Conservation (phyloP, 2,329 filamentous ascomycete genomes). For the Hymenoscyphus repandus region DNA sequence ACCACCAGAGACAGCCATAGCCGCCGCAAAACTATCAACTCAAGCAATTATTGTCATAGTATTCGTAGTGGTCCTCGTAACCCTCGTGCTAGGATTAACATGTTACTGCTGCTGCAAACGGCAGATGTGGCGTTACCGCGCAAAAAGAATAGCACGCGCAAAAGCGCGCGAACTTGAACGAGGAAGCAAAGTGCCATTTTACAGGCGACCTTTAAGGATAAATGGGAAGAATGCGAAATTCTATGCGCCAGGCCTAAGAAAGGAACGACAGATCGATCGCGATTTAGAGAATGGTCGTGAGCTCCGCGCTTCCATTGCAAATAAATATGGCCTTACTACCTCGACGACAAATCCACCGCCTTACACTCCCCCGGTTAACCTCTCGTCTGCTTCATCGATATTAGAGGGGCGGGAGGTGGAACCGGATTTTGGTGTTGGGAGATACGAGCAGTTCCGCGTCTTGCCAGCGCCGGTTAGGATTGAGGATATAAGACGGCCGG, state of each 20-base stretch:
- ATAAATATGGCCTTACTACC: no score
- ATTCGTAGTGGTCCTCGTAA: neutral
- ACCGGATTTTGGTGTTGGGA: no score
- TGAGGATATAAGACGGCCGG: neutral
- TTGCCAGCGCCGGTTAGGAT: no score
- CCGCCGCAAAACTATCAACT: neutral
- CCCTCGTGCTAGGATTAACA: neutral
- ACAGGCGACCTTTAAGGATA: neutral
- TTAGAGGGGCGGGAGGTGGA: no score
- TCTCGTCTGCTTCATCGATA: no score
- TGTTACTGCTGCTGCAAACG: constrained; percentile 7
- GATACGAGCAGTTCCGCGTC: no score
- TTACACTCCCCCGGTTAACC: no score
- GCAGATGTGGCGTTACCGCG: neutral
- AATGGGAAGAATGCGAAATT: constrained; percentile 6
- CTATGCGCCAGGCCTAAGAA: constrained; percentile 3
- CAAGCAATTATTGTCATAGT: constrained; percentile 1
- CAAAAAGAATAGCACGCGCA: neutral
- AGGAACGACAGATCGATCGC: neutral
- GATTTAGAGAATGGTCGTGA: neutral
- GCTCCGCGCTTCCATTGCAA: no score
- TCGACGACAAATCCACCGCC: no score
- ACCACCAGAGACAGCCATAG: constrained; percentile 1
- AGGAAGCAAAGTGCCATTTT: no score
- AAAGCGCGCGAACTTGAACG: neutral